These are phyloP conservation scores for Luffa aegyptiaca DNA, from an alignment of 306 rosid genomes.

Conservation along the genomic window DNA sequence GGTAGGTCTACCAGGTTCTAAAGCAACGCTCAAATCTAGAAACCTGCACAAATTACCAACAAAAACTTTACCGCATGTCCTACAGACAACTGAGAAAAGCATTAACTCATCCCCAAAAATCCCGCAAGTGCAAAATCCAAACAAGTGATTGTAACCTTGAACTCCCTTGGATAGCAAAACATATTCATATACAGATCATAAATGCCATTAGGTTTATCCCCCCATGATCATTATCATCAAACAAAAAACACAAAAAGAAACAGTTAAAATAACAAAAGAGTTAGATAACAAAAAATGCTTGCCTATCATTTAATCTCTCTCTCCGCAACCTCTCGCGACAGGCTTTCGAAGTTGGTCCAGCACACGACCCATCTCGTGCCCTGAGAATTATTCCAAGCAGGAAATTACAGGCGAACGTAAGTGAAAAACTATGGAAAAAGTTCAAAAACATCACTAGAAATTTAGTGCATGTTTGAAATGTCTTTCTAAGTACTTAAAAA, in stretches of 20 bases:
- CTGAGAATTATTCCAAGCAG: constrained; percentile 22
- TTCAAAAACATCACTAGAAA: neutral
- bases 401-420: constrained; percentile 3
- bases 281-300: constrained; percentile 8
- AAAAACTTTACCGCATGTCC: neutral
- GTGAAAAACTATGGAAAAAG: neutral
- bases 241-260: neutral
- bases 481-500: too few species aligned
- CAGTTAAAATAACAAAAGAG: neutral
- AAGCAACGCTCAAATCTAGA: constrained; percentile 62
- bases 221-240: neutral
- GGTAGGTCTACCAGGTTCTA: constrained; percentile 72
- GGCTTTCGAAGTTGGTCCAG: constrained; percentile 60
- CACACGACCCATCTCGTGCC: constrained; percentile 38
- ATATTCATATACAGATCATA: neutral
- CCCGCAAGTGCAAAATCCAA: neutral
- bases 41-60: constrained; percentile 36
- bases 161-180: neutral
- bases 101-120: neutral
- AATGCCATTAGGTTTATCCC: neutral
- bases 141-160: neutral
- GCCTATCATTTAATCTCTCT: constrained; percentile 84
- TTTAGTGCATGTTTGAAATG: too few species aligned
- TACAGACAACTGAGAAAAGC: neutral
- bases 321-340: constrained; percentile 86